These are phyloP conservation scores for Metarhizium humberi DNA, from an alignment of 2,329 filamentous ascomycete genomes.

Conservation along the genomic window DNA sequence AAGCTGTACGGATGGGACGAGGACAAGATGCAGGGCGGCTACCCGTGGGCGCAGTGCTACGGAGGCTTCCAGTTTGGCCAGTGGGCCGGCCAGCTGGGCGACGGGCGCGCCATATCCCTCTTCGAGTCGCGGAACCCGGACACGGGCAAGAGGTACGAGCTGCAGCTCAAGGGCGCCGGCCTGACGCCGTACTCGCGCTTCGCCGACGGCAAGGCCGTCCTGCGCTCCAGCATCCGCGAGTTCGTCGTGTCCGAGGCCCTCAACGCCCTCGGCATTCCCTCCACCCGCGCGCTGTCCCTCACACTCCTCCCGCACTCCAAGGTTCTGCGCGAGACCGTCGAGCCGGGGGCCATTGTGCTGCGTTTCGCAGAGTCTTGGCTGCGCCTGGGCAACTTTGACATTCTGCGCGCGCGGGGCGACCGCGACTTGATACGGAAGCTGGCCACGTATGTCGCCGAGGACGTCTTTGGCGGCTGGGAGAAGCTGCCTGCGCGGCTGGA, in stretches of 20 bases:
- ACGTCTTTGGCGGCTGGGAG: constrained; percentile 83
- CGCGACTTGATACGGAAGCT: constrained; percentile 62
- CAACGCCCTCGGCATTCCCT: constrained; percentile 76
- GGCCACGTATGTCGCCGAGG: constrained; percentile 75
- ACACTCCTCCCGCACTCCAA: constrained; percentile 63
- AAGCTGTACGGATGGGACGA: constrained; percentile 72
- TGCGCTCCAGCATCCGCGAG: constrained; percentile 87
- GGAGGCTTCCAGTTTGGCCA: constrained; percentile 74
- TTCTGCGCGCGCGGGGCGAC: constrained; percentile 76
- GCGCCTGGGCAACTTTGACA: constrained; percentile 89
- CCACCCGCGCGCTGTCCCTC: constrained; percentile 76
- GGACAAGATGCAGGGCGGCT: constrained; percentile 57
- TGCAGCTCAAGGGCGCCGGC: constrained; percentile 92
- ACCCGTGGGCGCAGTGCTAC: constrained; percentile 98
- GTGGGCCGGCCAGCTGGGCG: constrained; percentile 93
- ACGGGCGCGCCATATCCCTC: constrained; percentile 87
- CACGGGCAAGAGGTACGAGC: constrained; percentile 68
- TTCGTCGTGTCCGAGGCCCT: constrained; percentile 88
- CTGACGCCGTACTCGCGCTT: constrained; percentile 92
- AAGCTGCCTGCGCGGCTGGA: constrained; percentile 57
- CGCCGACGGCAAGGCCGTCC: constrained; percentile 88
- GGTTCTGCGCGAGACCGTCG: constrained; percentile 69
- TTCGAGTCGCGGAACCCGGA: constrained; percentile 77
- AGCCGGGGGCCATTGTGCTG: constrained; percentile 87
- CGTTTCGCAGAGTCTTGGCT: constrained; percentile 90